Base-by-base conservation (phyloP, 164 flowering plant species). In the Houttuynia cordata region DNA sequence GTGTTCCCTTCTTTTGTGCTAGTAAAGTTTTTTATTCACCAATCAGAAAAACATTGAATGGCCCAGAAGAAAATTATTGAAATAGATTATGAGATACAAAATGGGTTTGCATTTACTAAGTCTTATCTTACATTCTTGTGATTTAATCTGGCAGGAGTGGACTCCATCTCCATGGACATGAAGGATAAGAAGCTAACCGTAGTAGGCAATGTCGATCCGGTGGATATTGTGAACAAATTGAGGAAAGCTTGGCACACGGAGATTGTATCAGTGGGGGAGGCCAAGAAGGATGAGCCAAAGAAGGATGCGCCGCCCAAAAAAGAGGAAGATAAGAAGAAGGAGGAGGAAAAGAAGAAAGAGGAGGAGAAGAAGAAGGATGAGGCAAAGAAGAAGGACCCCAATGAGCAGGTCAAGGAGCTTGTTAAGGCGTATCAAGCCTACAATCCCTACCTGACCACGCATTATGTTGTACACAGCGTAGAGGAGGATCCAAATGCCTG, bases 401-500 rank as follows among this genome's bases (percentile, higher is more conserved):
- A 63, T 3, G 82, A 83, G 50, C 82, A 78, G 4, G 70, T 74
- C 3, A 52, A 62, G 2, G 89, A 84, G 63, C 71, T 79, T 1
- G 80, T 79, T 8, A 80, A 68, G 67, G 77, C 75, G 12, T 81
- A 82, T 63, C 74, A 62, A 63, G 81, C 80, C 19, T 83, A 83
- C 63, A 82, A 87, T 71, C 93, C 92, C 22, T 78, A 81, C 17
- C 18, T 76, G 73, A 79, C 82, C 62, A 64, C 77, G 1, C 67
- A 83, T 25, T 84, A 83, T 72, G 71, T 81, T 70, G 83, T 62
- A 13, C 83, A 71, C 18, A 83, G 91, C 78, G 75, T 77, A 63
- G 97, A 91, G 53, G 97, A 91, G 71, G 77, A 88, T 57, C 94
- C 96, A 49, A 91, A 83, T 75, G 75, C 85, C 51, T 91, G 98